Base-by-base conservation (phyloP, 345 rosid species). In the Gossypium rotundifolium region DNA sequence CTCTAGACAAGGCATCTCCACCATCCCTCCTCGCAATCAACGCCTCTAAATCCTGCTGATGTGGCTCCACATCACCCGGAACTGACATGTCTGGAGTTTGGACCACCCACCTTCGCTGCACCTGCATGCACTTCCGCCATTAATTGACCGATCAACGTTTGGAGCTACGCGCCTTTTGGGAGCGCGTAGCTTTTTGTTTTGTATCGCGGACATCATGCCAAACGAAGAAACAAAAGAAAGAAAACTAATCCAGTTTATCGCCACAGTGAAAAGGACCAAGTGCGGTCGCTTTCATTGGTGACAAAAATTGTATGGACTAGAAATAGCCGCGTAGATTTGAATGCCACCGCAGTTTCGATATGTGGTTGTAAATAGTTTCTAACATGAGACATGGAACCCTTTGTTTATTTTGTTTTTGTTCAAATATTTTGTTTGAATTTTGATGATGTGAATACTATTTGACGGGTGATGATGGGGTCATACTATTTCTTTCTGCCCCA, bases 1-100 rank as follows among this genome's bases (percentile, higher is more conserved):
- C 38, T 88, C 92, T 23, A 86, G 87, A 75, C 91, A 91, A 86
- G 97, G 97, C 61, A 87, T 95, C 81, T 78, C 83, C 57, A 76
- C 84, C 86, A 60, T 92, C 54, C 95, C 91, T 70, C 75, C 89
- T 66, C 81, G 23, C 62, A 22, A 57, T 75, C 77, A 80, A 80
- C 63, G 81, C 76, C 82, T 76, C 84, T 61, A 33, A 76, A 73
- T 66, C 74, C n/a, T 40, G 75, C 75, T 86, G 82, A 85, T 70
- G 67, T 46, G 74, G 64, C 65, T 2, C 69, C 33, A 1, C 16
- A 4, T 29, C 69, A 11, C 4, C 61, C 10, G 5, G 29, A 11
- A 33, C 45, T 29, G 11, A 22, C 62, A 57, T 57, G 20, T 29
- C 48, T 38, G 18, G 64, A 60, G 16, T 60, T 60, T 25, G 10